Base-by-base conservation (phyloP, 2,329 filamentous ascomycete species). In the Colletotrichum cereale region DNA sequence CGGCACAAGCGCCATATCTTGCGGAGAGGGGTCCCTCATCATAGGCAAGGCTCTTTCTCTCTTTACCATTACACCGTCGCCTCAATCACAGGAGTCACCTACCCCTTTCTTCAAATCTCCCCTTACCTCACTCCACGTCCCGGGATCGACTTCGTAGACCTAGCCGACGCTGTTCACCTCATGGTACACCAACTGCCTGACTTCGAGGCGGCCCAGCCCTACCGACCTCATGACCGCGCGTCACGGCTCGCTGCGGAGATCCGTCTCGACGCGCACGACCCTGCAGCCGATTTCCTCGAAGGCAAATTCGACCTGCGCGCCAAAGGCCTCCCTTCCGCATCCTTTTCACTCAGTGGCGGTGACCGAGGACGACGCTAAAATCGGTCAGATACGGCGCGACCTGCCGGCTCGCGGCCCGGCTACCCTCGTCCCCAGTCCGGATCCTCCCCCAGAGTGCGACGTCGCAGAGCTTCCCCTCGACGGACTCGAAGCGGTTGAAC, bases 301-400 rank as follows among this genome's bases (percentile, higher is more conserved):
- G 18, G 73, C 75, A 53, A 75, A 76, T 36, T 78, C 74, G 12
- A 77, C 26, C 16, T 76, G 29, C 1, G 71, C 74, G 42, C 74
- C 66, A 8, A 78, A 18, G 0, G 74, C 64, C 68, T 78, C 77
- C 7, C 67, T 52, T 16, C 75, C 76, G 36, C 73, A 76, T 0
- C 77, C 76, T 61, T 57, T 73, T 5, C 74, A n/a, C 68, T 48
- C 67, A 71, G 66, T 75, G 71, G 0, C 60, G 73, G 52, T 76
- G 72, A 60, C 77, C 74, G 29, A 79, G 74, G 26, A 77, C 62
- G 0, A 74, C 57, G 5, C 75, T 77, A 14, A 68, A 68, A 58
- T 78, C 75, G 24, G 67, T 68, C 18, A 74, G 44, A 36, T 72
- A 57, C 11, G 55, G 63, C 53, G 29, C 21, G 10, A 40, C 11